Evolutionary conservation across 345 rosid genomes (phyloP).

Genomic region (Raphanus raphanistrum): DNA sequence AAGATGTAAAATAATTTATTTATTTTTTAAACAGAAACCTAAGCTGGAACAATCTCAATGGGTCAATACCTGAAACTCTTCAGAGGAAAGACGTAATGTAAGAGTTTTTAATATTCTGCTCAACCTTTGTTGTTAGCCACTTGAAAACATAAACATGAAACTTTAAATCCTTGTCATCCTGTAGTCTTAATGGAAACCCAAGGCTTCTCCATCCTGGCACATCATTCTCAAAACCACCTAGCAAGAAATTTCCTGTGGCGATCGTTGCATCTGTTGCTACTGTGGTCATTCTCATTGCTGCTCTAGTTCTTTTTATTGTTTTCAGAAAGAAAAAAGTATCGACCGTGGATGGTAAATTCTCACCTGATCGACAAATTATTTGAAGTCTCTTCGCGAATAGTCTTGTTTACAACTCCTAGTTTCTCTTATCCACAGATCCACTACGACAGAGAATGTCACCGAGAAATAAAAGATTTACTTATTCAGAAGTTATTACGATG

Average conservation of each 20-base stretch:
- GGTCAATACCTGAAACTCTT: slow-evolving; percentile 45
- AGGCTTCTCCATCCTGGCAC: not conserved
- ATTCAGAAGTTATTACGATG: slow-evolving; percentile 36
- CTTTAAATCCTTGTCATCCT: not conserved
- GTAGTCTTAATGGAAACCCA: slow-evolving; percentile 17
- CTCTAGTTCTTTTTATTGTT: slow-evolving; percentile 3
- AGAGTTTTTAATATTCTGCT: no score
- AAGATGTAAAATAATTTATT: not conserved
- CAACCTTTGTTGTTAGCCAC: no score
- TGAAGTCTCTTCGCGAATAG: no score
- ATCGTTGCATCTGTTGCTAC: slow-evolving; percentile 22
- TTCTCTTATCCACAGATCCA: no score
- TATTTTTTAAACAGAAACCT: slow-evolving; percentile 44
- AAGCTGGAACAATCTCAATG: slow-evolving; percentile 40
- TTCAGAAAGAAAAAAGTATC: slow-evolving; percentile 13
- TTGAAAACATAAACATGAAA: no score
- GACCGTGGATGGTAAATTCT: not conserved
- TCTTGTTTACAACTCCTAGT: no score
- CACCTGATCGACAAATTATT: no score
- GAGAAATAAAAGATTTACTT: slow-evolving; percentile 34
- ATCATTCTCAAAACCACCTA: not conserved
- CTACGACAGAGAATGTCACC: not conserved
- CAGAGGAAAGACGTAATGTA: not conserved
- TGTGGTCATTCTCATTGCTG: slow-evolving; percentile 6
- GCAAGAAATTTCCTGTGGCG: not conserved